These are phyloP conservation scores for Didymella keratinophila DNA, from an alignment of 2,329 filamentous ascomycete genomes.

Conservation along the genomic window DNA sequence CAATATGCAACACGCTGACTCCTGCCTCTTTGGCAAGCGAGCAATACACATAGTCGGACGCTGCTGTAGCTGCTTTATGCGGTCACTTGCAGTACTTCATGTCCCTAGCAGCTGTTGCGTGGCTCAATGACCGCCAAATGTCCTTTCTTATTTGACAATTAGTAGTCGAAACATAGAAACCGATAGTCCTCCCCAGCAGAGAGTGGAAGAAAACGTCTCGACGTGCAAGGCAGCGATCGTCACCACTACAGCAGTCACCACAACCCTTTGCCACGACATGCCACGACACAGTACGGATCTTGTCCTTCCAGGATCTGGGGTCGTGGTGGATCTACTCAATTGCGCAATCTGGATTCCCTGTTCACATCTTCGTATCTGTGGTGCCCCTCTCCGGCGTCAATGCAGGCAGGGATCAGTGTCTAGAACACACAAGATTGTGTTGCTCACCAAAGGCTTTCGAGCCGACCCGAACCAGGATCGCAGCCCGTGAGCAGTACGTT, in stretches of 20 bases:
- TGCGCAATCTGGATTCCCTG: constrained; percentile 5
- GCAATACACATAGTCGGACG: not conserved
- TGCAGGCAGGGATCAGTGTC: not conserved
- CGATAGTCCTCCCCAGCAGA: not conserved
- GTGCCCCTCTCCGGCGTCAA: not conserved
- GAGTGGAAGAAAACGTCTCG: not conserved
- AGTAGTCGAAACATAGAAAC: no score
- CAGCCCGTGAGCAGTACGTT: not conserved
- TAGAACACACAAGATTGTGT: not conserved
- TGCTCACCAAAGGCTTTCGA: not conserved
- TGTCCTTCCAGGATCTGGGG: not conserved
- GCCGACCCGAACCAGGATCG: not conserved
- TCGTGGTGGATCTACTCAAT: not conserved
- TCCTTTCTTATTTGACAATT: not conserved
- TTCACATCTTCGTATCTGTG: constrained; percentile 4
- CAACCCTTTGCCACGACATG: constrained; percentile 1
- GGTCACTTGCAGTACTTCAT: not conserved
- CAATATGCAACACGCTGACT: not conserved
- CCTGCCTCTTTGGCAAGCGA: not conserved
- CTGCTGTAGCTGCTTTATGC: not conserved
- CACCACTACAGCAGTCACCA: not conserved
- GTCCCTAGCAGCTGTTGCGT: not conserved
- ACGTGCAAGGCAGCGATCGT: not conserved
- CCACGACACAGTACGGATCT: not conserved
- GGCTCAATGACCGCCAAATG: not conserved